Base-by-base conservation (phyloP, 2,329 filamentous ascomycete genomes). In the Penicillium sp. region DNA sequence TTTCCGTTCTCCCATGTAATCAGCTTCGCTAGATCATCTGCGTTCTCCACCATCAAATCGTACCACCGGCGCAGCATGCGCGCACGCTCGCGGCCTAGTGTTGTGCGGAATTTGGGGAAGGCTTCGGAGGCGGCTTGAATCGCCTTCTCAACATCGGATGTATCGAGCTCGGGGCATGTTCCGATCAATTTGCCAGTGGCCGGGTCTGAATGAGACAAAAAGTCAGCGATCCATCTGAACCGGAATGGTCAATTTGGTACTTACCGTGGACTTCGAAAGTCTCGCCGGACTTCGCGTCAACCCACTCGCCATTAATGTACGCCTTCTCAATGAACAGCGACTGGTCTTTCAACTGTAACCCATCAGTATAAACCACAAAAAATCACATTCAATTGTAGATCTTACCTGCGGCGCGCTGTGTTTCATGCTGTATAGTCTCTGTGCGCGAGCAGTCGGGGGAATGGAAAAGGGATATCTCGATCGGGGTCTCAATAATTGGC, bases 281-380 rank as follows among this genome's bases (percentile, higher is more conserved):
- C 83, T 96, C 87, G 71, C 91, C 91, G 0, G 91, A 96, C 70
- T 86, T 85, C 66, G 93, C 90, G 67, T 84, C 83, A 61, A 96
- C 85, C 90, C 93, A 99, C 83, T 96, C 84, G 70, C 94, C 94
- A 73, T 99, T 93, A 70, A 97, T 87, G 72, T 93, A 97, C 69
- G 86, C 78, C 72, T 93, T 85, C 66, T 88, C 86, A 80, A 96
- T 97, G 69, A 97, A 85, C 59, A 99, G 84, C 25, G 89, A 90
- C 36, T 85, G 84, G 67, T 93, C 90, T 70, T 87, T 90, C 69
- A 93, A 85, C 88, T 92, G 50, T 6, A 48, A 41, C 0, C 2
- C 6, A 33, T 66, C 27, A 67, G 52, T 31, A 21, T n/a, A 6
- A 10, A 8, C 12, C 12, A 33, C 6, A 36, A 19, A 10, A 4